Percentiles rank a stretch among this genome's conserved stretches.
phyloP scores from a whole-genome alignment of 2,329 filamentous ascomycete genomes.

The Fusarium sp. region DNA sequence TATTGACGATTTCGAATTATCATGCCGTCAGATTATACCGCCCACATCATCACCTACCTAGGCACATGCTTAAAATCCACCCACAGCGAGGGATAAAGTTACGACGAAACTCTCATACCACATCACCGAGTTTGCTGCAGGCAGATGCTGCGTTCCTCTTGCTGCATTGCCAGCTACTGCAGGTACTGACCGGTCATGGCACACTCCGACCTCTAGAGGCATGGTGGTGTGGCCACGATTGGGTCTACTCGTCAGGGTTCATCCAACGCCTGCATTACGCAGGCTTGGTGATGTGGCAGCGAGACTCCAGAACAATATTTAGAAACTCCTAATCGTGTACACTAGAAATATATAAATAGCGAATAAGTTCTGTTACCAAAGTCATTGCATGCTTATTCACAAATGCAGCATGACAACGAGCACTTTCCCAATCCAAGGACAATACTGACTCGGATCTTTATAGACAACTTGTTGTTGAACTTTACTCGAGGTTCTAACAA shows the following conservation, averaged over 20 bases:
- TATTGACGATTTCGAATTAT: not conserved
- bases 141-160: conserved; percentile 11
- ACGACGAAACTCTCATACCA: not conserved
- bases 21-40: not conserved
- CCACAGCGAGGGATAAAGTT: not conserved
- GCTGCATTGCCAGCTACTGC: conserved; percentile 32
- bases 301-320: not conserved
- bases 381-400: not conserved
- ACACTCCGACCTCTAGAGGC: conserved; percentile 20
- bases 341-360: not conserved
- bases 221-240: conserved; percentile 18
- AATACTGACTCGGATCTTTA: not conserved
- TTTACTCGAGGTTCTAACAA: no score
- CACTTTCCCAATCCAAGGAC: not conserved
- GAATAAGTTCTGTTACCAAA: not conserved
- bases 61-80: not conserved
- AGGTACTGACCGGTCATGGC: conserved; percentile 27
- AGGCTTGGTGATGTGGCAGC: conserved; percentile 8
- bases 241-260: conserved; percentile 8
- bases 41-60: not conserved
- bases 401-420: not conserved
- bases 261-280: conserved; percentile 4
- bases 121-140: conserved; percentile 14
- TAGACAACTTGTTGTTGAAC: not conserved
- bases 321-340: not conserved